Percentiles rank a stretch among this genome's conserved stretches.
phyloP scores from a whole-genome alignment of 371 early-diverging fungal genomes.

The Massospora cicadina region DNA sequence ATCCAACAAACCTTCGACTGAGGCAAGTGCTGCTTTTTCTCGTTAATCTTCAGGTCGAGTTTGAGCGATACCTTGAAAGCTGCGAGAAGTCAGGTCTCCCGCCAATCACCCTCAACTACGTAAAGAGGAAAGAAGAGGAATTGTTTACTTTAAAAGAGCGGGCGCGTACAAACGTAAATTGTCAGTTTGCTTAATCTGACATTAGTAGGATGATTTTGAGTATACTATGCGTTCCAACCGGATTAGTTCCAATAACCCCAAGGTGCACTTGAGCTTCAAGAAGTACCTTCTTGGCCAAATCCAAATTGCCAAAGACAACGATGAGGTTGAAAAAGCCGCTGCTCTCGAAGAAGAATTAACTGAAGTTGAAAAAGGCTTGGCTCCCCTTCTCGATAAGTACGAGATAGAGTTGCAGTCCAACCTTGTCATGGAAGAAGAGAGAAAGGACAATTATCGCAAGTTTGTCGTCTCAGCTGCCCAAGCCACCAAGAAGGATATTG shows the following conservation, averaged over 20 bases:
- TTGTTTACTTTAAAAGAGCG: neutral
- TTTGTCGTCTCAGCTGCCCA: neutral
- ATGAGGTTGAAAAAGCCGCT: neutral
- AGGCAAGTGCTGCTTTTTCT: neutral
- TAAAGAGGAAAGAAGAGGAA: neutral
- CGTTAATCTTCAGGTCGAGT: neutral
- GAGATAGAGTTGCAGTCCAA: neutral
- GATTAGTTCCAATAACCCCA: neutral
- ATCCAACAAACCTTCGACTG: neutral
- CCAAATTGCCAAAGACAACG: neutral
- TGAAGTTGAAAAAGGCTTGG: neutral
- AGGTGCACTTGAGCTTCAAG: neutral
- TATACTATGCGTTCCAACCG: neutral
- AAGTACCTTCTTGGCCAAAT: neutral
- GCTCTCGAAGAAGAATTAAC: neutral
- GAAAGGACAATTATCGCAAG: neutral
- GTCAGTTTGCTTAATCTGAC: neutral
- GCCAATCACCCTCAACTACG: neutral
- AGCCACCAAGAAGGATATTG: neutral
- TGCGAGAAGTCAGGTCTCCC: neutral
- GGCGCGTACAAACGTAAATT: neutral
- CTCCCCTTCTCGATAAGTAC: neutral
- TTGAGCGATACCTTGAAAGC: neutral
- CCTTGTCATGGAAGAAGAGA: neutral
- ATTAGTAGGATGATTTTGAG: neutral